A percentile compares a stretch with the other conserved stretches of the same genome.
Evolutionary conservation across 179 eudicot species (phyloP).

Genomic region (Gypsophila paniculata): DNA sequence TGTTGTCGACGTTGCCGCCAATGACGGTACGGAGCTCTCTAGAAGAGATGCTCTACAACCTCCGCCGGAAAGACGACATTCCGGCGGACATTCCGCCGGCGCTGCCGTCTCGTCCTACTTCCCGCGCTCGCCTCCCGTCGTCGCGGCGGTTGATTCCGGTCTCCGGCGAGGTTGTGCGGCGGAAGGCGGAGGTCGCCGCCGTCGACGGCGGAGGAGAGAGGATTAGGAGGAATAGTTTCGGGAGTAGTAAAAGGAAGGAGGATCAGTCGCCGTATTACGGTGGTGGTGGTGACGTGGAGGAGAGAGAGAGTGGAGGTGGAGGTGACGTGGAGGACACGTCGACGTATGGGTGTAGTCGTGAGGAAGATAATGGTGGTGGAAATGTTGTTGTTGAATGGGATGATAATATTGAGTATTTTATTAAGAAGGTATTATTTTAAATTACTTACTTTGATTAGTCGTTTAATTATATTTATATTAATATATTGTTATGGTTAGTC

Average conservation of each 20-base stretch:
- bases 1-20: slow-evolving; percentile 52
- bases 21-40: slow-evolving; percentile 50
- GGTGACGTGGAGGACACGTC: slow-evolving; percentile 25
- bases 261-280: slow-evolving; percentile 48
- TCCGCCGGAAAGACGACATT: slow-evolving; percentile 49
- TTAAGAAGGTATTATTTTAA: no score
- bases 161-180: slow-evolving; percentile 7
- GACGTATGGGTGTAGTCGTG: neutral
- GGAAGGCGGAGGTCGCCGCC: slow-evolving; percentile 12
- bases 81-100: slow-evolving; percentile 71
- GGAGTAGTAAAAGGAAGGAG: slow-evolving; percentile 42
- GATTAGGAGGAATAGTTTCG: slow-evolving; percentile 42
- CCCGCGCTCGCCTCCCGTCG: slow-evolving; percentile 60
- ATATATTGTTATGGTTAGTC: no score
- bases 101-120: slow-evolving; percentile 60
- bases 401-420: no score
- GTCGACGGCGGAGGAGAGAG: neutral
- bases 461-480: no score
- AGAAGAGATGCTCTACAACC: slow-evolving; percentile 80
- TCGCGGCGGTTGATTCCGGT: slow-evolving; percentile 45
- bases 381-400: slow-evolving; percentile 39
- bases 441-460: no score
- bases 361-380: slow-evolving; percentile 7
- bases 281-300: slow-evolving; percentile 19
- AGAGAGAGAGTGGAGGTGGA: slow-evolving; percentile 18